Evolutionary conservation across 2,329 filamentous ascomycete species (phyloP).

Genomic region (Fusarium hostae): DNA sequence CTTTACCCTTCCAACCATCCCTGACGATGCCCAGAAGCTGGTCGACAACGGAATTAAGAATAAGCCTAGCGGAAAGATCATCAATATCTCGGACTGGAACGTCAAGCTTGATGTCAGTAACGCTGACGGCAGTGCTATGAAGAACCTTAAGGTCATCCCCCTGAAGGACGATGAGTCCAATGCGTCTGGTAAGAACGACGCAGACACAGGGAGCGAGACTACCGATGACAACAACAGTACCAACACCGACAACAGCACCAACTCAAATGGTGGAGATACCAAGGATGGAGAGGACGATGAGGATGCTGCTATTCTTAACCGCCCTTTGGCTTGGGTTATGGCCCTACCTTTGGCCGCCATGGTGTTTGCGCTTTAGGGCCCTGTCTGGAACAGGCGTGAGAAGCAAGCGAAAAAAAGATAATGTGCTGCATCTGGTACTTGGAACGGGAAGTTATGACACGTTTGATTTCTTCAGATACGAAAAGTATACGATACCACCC

Average conservation of each 20-base stretch:
- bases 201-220: slow-evolving; percentile 48
- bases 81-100: slow-evolving; percentile 73
- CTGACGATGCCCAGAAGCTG: slow-evolving; percentile 74
- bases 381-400: neutral
- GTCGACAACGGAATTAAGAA: slow-evolving; percentile 80
- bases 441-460: slow-evolving; percentile 12
- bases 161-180: slow-evolving; percentile 59
- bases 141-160: slow-evolving; percentile 59
- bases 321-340: slow-evolving; percentile 49
- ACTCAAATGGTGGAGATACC: slow-evolving; percentile 33
- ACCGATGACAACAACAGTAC: slow-evolving; percentile 39
- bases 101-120: slow-evolving; percentile 60
- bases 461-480: slow-evolving; percentile 32
- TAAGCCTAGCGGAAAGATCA: slow-evolving; percentile 72
- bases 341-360: slow-evolving; percentile 50
- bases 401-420: neutral
- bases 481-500: slow-evolving; percentile 37
- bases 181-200: slow-evolving; percentile 56
- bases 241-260: slow-evolving; percentile 30
- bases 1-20: slow-evolving; percentile 79
- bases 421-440: slow-evolving; percentile 28
- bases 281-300: slow-evolving; percentile 46
- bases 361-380: slow-evolving; percentile 47
- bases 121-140: slow-evolving; percentile 54
- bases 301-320: slow-evolving; percentile 45